Evolutionary conservation across 306 rosid species (phyloP).

Genomic region (Lagenaria siceraria): DNA sequence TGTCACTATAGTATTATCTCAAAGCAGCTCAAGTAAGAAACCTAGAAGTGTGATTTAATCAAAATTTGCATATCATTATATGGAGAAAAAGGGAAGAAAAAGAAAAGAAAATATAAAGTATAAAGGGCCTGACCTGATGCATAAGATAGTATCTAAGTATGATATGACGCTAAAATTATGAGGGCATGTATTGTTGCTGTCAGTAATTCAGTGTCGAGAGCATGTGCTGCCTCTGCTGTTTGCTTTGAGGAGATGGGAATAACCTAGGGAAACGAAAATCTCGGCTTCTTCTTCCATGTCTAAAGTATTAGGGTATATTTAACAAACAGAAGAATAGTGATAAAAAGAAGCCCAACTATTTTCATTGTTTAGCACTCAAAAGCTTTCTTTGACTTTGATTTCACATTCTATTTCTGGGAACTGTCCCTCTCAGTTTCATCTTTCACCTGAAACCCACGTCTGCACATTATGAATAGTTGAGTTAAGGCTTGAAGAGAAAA

Average conservation of each 20-base stretch:
- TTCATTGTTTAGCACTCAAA: background rate
- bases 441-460: conserved; percentile 2
- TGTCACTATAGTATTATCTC: background rate
- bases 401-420: background rate
- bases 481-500: background rate
- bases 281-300: background rate
- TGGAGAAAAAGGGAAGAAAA: too few species aligned
- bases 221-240: conserved; percentile 8
- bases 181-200: background rate
- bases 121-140: background rate
- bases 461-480: background rate
- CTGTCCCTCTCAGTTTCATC: background rate
- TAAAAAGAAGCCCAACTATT: background rate
- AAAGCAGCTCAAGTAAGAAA: background rate
- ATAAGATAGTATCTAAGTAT: background rate
- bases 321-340: background rate
- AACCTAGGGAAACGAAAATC: background rate
- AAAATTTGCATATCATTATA: background rate
- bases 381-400: conserved; percentile 1
- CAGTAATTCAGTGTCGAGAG: conserved; percentile 1
- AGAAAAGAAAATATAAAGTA: background rate
- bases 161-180: conserved; percentile 5
- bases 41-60: background rate
- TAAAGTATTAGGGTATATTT: background rate
- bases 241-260: background rate